A percentile compares a stretch with the other conserved stretches of the same genome.
These are phyloP conservation scores for Antarctomyces pellizariae DNA, from an alignment of 495 filamentous ascomycete species.

Conservation along the genomic window DNA sequence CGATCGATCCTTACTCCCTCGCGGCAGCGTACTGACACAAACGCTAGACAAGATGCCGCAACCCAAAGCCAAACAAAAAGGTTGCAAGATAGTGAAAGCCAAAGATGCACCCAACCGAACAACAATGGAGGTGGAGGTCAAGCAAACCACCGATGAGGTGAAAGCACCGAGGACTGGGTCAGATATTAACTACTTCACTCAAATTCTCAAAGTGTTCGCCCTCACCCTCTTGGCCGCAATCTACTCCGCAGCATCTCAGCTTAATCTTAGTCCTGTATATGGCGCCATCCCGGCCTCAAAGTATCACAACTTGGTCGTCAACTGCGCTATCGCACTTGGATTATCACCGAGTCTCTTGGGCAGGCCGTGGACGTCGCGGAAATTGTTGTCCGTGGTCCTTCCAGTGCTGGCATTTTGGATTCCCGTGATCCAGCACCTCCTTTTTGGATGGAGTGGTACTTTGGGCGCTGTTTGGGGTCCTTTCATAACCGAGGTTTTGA, in stretches of 20 bases:
- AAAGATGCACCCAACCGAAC: too few relatives aligned
- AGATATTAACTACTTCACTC: too few relatives aligned
- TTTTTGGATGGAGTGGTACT: slow-evolving; percentile 35
- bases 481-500: slow-evolving; percentile 43
- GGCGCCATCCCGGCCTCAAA: slow-evolving; percentile 51
- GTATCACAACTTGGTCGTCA: slow-evolving; percentile 44
- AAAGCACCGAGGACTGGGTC: too few relatives aligned
- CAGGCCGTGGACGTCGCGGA: slow-evolving; percentile 16
- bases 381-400: slow-evolving; percentile 21
- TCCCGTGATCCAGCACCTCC: slow-evolving; percentile 41
- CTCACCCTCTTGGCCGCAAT: slow-evolving; percentile 39
- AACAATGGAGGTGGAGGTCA: too few relatives aligned
- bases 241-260: slow-evolving; percentile 48
- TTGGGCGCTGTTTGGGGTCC: slow-evolving; percentile 51
- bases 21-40: too few relatives aligned
- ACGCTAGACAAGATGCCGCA: too few relatives aligned
- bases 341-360: slow-evolving; percentile 33
- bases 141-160: too few relatives aligned
- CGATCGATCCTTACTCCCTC: too few relatives aligned
- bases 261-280: slow-evolving; percentile 65
- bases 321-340: slow-evolving; percentile 34
- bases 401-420: slow-evolving; percentile 52
- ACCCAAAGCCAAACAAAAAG: too few relatives aligned
- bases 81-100: too few relatives aligned
- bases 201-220: too few relatives aligned